Conservation (phyloP, 2,329 filamentous ascomycete species). For the Raffaelea ambrosiae region DNA sequence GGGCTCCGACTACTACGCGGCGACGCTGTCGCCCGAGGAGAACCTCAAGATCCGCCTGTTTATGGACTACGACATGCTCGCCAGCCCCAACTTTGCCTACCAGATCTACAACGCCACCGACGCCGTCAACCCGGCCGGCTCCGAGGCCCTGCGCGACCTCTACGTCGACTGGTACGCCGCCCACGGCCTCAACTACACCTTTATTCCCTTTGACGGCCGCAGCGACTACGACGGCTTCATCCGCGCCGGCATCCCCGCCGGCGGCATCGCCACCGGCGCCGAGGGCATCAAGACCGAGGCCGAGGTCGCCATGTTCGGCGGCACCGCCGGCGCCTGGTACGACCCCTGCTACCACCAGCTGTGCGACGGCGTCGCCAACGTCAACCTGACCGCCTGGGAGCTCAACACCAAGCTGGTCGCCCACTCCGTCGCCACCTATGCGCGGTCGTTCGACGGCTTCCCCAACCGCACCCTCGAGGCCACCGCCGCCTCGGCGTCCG, state of each 20-base stretch:
- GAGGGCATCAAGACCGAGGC: slow-evolving; percentile 65
- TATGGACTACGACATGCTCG: slow-evolving; percentile 65
- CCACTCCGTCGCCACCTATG: slow-evolving; percentile 64
- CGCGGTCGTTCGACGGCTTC: slow-evolving; percentile 56
- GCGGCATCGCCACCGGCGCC: slow-evolving; percentile 70
- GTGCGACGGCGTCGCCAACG: slow-evolving; percentile 49
- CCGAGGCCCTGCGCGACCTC: slow-evolving; percentile 57
- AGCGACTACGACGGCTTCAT: slow-evolving; percentile 77
- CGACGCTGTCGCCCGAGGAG: slow-evolving; percentile 44
- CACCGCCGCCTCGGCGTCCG: slow-evolving; percentile 11
- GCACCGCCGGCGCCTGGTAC: slow-evolving; percentile 52
- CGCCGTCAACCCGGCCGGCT: slow-evolving; percentile 60
- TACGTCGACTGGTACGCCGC: slow-evolving; percentile 60
- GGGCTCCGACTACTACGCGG: slow-evolving; percentile 54
- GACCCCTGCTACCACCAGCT: slow-evolving; percentile 55
- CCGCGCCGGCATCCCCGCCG: slow-evolving; percentile 60
- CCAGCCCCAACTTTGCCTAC: slow-evolving; percentile 57
- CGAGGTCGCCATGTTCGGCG: slow-evolving; percentile 62
- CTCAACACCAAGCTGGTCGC: slow-evolving; percentile 59
- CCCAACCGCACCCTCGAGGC: slow-evolving; percentile 37
- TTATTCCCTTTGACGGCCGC: slow-evolving; percentile 68
- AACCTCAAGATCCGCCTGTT: slow-evolving; percentile 56
- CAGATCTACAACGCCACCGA: slow-evolving; percentile 68
- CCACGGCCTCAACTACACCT: slow-evolving; percentile 56
- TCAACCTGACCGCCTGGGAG: slow-evolving; percentile 53